Conservation (phyloP, 2,329 filamentous ascomycete genomes). For the Chaetomiaceae sp. region DNA sequence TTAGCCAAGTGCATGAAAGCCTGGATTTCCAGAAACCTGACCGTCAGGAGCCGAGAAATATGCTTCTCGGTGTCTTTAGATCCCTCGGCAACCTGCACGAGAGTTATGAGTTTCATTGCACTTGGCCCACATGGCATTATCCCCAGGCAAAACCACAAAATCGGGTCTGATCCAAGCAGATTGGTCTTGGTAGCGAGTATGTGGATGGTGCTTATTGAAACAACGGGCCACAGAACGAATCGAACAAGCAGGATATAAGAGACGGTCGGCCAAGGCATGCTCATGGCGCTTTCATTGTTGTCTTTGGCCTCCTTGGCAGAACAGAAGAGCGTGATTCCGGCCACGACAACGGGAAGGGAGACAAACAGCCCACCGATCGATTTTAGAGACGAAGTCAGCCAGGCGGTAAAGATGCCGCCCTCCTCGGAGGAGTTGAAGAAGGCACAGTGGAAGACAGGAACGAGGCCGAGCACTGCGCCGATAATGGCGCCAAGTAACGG, state of each 20-base stretch:
- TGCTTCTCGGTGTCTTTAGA: slow-evolving; percentile 38
- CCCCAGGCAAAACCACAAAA: slow-evolving; percentile 59
- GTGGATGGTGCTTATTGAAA: slow-evolving; percentile 54
- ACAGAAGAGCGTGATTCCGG: slow-evolving; percentile 61
- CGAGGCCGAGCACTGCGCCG: slow-evolving; percentile 56
- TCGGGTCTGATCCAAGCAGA: slow-evolving; percentile 52
- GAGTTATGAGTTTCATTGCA: slow-evolving; percentile 44
- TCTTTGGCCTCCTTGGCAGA: slow-evolving; percentile 48
- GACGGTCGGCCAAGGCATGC: slow-evolving; percentile 44
- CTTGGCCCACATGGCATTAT: slow-evolving; percentile 45
- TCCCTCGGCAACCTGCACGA: slow-evolving; percentile 41
- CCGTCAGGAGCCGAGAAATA: slow-evolving; percentile 39
- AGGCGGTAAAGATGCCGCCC: slow-evolving; percentile 62
- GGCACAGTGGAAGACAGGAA: slow-evolving; percentile 53
- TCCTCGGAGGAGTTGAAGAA: slow-evolving; percentile 57
- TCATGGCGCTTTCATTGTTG: slow-evolving; percentile 39
- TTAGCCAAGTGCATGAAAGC: neutral
- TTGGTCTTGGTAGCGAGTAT: slow-evolving; percentile 48
- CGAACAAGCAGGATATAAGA: slow-evolving; percentile 50
- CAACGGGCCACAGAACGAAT: slow-evolving; percentile 57
- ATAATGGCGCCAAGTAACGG: slow-evolving; percentile 57
- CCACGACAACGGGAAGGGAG: slow-evolving; percentile 60
- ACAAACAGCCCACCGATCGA: slow-evolving; percentile 63
- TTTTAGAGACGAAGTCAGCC: slow-evolving; percentile 58
- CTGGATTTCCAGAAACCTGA: neutral